Evolutionary conservation across 73 alveolate genomes (phyloP), one percentile per base, ranked within the genome.

Genomic region (Paramecium octaurelia): DNA sequence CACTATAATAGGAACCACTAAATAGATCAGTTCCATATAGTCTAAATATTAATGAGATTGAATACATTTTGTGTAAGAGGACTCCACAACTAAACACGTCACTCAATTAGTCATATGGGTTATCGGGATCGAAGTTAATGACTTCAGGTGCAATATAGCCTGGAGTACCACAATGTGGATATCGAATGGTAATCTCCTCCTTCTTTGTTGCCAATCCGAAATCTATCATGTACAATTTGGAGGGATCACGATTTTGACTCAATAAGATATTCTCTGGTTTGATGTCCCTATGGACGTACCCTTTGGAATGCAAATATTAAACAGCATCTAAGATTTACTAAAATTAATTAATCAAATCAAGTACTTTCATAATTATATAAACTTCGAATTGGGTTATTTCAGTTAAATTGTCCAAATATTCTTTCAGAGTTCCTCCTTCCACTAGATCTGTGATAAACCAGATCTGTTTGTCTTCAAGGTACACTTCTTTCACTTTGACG

Each of bases 191-290:
- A 0, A 58, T 31, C 7, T 86, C 93, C 18, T 86, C 58, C 8
- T 27, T 36, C 21, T 68, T 50, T 27, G 64, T 24, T 10, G 93
- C 18, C 31, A 86, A 86, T 24, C 93, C 93, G 58, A 86, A 86
- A 68, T 86, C 93, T 4, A 57, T 86, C 7, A 86, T 14, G 16
- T 35, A 12, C 2, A 86, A 70, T 35, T 35, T 21, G n/a, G 85
- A 42, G 0, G 46, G 24, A 58, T 86, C 29, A 9, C 35, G 29
- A 36, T 43, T 21, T 21, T 59, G 8, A 10, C 31, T 40, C 29
- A 86, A 40, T 54, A 86, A 50, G 18, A 86, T 40, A 38, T 86
- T 86, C 29, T 86, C 93, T 59, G 93, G 93, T 54, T 86, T 86
- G 9, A 86, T 86, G 14, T 86, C 93, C 24, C 93, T 12, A 86